These are phyloP conservation scores for Hanseniaspora pseudoguilliermondii DNA, from an alignment of 805 yeast species.

Conservation along the genomic window DNA sequence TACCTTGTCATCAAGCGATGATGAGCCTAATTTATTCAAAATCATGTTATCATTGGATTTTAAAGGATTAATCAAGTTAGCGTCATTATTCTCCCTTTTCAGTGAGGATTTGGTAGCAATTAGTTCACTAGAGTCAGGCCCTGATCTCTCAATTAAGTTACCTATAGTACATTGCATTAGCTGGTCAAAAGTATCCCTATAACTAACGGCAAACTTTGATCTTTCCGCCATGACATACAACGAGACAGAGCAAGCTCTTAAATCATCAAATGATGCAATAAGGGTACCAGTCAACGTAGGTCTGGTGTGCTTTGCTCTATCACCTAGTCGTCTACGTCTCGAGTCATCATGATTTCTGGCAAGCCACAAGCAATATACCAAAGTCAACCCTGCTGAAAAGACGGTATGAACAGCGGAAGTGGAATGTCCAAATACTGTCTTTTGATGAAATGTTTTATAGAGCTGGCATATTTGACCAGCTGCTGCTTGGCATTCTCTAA, in stretches of 20 bases:
- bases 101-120: constrained; percentile 24
- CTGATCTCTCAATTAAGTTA: constrained; percentile 49
- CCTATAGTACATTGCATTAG: constrained; percentile 53
- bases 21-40: background rate
- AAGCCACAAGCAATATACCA: constrained; percentile 54
- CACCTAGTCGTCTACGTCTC: constrained; percentile 43
- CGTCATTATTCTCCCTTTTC: background rate
- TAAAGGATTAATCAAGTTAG: background rate
- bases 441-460: constrained; percentile 50
- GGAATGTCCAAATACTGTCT: constrained; percentile 49
- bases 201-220: constrained; percentile 46
- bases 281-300: constrained; percentile 44
- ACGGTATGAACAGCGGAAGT: constrained; percentile 55
- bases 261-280: constrained; percentile 46
- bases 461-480: constrained; percentile 59
- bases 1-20: background rate
- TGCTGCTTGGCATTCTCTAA: constrained; percentile 57
- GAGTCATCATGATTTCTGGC: constrained; percentile 49
- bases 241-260: constrained; percentile 52
- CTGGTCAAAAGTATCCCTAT: constrained; percentile 57
- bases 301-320: constrained; percentile 46
- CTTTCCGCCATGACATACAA: constrained; percentile 56
- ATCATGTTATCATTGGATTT: background rate
- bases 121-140: constrained; percentile 48
- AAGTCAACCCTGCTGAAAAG: constrained; percentile 56